phyloP scores from a whole-genome alignment of 352 stramenopile genomes.

The Phytophthora syringae region DNA sequence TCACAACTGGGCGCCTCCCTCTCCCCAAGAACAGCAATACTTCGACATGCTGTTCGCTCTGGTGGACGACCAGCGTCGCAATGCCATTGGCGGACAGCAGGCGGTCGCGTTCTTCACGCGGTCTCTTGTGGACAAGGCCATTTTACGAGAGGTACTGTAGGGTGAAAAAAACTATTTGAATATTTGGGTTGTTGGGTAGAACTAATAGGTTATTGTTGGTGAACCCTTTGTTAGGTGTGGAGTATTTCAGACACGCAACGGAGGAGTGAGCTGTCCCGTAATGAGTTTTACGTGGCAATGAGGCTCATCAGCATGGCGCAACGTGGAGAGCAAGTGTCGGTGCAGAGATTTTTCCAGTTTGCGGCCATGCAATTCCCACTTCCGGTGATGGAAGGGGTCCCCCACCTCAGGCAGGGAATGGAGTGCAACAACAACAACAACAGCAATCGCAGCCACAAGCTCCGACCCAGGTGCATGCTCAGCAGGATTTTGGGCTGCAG shows the following conservation, averaged over 20 bases:
- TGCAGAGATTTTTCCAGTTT: slow-evolving; percentile 78
- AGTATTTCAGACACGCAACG: slow-evolving; percentile 75
- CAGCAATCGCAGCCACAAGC: slow-evolving; percentile 3
- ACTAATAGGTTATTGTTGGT: no score
- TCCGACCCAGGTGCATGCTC: slow-evolving; percentile 4
- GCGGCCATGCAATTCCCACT: slow-evolving; percentile 62
- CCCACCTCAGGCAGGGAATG: slow-evolving; percentile 32
- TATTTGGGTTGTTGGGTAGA: slow-evolving; percentile 4
- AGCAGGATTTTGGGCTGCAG: slow-evolving; percentile 24
- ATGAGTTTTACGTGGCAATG: slow-evolving; percentile 90
- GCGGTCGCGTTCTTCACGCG: slow-evolving; percentile 94
- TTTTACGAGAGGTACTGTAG: slow-evolving; percentile 66
- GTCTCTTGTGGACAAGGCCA: slow-evolving; percentile 89
- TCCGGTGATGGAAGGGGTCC: slow-evolving; percentile 70
- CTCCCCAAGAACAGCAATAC: slow-evolving; percentile 80
- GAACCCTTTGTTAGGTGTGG: slow-evolving; percentile 77
- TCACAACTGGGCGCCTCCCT: slow-evolving; percentile 64
- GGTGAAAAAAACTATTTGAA: not conserved
- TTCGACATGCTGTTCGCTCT: slow-evolving; percentile 91
- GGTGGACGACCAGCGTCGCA: slow-evolving; percentile 87
- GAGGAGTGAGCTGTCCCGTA: slow-evolving; percentile 74
- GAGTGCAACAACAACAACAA: slow-evolving; percentile 25
- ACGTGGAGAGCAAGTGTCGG: slow-evolving; percentile 63
- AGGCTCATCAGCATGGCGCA: slow-evolving; percentile 87
- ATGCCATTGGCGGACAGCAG: slow-evolving; percentile 86